Evolutionary conservation across 352 stramenopile genomes (phyloP), one percentile per base, ranked within the genome.

Genomic region (Phytophthora cryptogea): DNA sequence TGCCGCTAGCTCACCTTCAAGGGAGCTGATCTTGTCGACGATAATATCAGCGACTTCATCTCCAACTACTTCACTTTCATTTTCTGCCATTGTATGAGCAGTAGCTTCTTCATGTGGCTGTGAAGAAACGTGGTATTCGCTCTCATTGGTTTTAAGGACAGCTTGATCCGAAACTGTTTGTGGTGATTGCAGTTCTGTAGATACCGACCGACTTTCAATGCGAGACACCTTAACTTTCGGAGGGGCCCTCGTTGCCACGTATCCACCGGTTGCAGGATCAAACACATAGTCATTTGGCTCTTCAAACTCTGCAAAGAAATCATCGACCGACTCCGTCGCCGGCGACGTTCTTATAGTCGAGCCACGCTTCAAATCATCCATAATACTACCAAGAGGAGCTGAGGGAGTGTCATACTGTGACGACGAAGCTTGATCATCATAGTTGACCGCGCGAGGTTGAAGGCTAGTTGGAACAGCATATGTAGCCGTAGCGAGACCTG

Each of bases 221-320:
- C 16, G 37, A 70, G 46, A 2, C 54, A 39, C 27, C 8, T n/a
- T 45, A 41, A 40, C 36, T 27, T 45, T 55, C 30, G 37, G 56
- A 26, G 57, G 56, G 28, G 48, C 28, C 32, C 33, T 51, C 46
- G 71, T 43, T 20, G 78, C 58, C 8, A 91, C 72, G 42, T 93
- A 93, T 8, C 75, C 70, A 23, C 80, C 81, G 4, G 70, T 82
- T 5, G 42, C 61, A 30, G 74, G 54, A 26, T 93, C 83, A 43
- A 91, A 91, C 3, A 90, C 72, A 52, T 93, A 93, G 27, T 91
- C 78, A n/a, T 84, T 86, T 0, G 75, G 80, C 27, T 74, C 75
- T 65, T 93, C 83, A 52, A 91, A 93, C 20, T 86, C 76, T 0
- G 81, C 78, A 59, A 93, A 91, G 37, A 83, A 79, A 54, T 91